A percentile compares a stretch with the other conserved stretches of the same genome.
Evolutionary conservation across 768 basidiomycete species (phyloP).

Genomic region (Amanita pallidorosea): DNA sequence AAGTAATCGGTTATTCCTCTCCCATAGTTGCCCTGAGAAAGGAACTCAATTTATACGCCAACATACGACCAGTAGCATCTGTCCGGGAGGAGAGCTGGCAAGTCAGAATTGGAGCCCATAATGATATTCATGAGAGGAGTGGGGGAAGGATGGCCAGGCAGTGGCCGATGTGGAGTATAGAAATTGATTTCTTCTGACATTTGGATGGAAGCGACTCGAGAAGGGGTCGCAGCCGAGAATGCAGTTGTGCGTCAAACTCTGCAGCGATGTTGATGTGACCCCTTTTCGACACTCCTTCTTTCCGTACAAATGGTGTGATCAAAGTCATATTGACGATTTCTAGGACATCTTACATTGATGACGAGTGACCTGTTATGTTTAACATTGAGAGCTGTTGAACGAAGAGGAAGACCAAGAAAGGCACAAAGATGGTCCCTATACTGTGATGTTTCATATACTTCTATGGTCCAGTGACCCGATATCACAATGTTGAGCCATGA

Average conservation of each 20-base stretch:
- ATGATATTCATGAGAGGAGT: no score
- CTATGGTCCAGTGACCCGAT: constrained; percentile 97
- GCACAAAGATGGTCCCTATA: constrained; percentile 96
- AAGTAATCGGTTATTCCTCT: constrained; percentile 90
- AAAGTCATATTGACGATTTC: constrained; percentile 50
- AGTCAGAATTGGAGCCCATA: no score
- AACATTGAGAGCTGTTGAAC: constrained; percentile 90
- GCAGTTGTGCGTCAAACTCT: no score
- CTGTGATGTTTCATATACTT: constrained; percentile 95
- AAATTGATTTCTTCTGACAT: no score
- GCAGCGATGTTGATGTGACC: constrained; percentile 92
- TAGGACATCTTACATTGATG: constrained; percentile 49
- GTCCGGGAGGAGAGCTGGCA: no score
- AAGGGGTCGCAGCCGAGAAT: no score
- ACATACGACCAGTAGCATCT: constrained; percentile 85
- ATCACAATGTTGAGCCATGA: neutral
- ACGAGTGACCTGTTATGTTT: constrained; percentile 80
- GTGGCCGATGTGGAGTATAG: no score
- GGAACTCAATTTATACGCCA: constrained; percentile 92
- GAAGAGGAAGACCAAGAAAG: constrained; percentile 82
- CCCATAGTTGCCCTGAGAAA: constrained; percentile 96
- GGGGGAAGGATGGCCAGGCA: no score
- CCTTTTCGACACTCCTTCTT: constrained; percentile 89
- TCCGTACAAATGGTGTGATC: constrained; percentile 71
- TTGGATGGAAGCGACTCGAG: no score